Base-by-base conservation (phyloP, 768 basidiomycete species). In the Xanthoconium purpureum region DNA sequence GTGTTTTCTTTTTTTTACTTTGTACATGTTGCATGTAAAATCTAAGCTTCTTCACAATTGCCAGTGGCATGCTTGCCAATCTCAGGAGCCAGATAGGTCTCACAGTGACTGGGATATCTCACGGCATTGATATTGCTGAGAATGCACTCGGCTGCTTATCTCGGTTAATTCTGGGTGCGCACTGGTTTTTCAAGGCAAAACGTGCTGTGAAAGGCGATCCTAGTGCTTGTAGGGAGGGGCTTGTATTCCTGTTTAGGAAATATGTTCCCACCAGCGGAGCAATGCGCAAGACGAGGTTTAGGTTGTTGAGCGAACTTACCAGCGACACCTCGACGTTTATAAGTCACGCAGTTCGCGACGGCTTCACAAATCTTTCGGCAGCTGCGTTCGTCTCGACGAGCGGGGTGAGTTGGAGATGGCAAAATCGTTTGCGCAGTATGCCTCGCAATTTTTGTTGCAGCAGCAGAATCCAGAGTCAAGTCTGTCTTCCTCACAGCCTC, bases 371-470 rank as follows among this genome's bases (percentile, higher is more conserved):
- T 44, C 30, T 51, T 50, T 54, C 45, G 36, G 47, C n/a, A 54
- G 46, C 53, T 51, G 32, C 58, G 52, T 58, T 65, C 59, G 46
- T 37, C 38, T 58, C 20, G 56, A 61, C 55, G 61, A 63, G 59
- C 30, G 61, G 52, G 52, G 62, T 20, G 60, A 54, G 61, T 47
- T 57, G 63, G 61, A 58, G 66, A 80, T 80, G 79, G 80, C 85
- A 47, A 80, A 87, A 62, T 88, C 89, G 37, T 91, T 91, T 73
- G 86, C 88, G 62, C 83, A 84, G 49, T 91, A 88, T 75, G 89
- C 89, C 48, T 91, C 89, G 43, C 88, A 90, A 63, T 91, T 90
- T 68, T 76, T 91, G 70, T 84, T 80, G 68, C 79, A 81, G 62
- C 84, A 83, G 64, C 78, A 74, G 56, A 75, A 77, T 53, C 67